Evolutionary conservation across 2,329 filamentous ascomycete genomes (phyloP).

Genomic region (Microdochium paspali): DNA sequence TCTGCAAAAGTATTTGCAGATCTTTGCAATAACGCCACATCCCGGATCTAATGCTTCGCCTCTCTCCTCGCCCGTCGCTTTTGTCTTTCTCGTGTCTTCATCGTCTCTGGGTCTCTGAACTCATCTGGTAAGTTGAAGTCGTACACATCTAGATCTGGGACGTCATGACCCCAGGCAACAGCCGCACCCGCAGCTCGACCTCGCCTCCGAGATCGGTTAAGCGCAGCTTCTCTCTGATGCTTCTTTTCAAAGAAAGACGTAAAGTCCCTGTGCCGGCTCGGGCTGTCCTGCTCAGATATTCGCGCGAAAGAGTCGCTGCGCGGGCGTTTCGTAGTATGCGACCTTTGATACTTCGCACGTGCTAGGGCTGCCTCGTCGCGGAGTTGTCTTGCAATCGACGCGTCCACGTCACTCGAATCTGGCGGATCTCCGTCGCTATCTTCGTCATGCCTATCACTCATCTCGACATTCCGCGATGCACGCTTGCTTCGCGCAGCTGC

Average conservation of each 20-base stretch:
- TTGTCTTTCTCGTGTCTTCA: constrained; percentile 51
- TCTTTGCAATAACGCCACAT: background rate
- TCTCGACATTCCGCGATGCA: constrained; percentile 22
- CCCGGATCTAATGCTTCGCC: constrained; percentile 25
- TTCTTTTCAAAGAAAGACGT: constrained; percentile 80
- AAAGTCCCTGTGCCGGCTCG: constrained; percentile 50
- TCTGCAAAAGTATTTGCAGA: background rate
- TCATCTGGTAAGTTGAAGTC: constrained; percentile 72
- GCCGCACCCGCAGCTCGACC: constrained; percentile 61
- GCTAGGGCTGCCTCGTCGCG: constrained; percentile 52
- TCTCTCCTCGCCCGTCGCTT: constrained; percentile 51
- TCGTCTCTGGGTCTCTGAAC: constrained; percentile 43
- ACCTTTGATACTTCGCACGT: constrained; percentile 13
- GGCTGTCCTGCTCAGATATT: constrained; percentile 15
- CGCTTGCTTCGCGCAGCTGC: background rate
- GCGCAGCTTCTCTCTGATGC: constrained; percentile 68
- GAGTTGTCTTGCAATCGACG: constrained; percentile 63
- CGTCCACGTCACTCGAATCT: constrained; percentile 62
- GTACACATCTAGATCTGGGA: constrained; percentile 61
- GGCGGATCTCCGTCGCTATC: constrained; percentile 41
- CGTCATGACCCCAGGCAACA: constrained; percentile 70
- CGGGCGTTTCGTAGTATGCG: constrained; percentile 9
- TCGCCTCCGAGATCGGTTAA: constrained; percentile 62
- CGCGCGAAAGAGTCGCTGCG: constrained; percentile 14
- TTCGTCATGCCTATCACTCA: constrained; percentile 14